Conservation (phyloP, 495 filamentous ascomycete species). For the Glarea lozoyensis region DNA sequence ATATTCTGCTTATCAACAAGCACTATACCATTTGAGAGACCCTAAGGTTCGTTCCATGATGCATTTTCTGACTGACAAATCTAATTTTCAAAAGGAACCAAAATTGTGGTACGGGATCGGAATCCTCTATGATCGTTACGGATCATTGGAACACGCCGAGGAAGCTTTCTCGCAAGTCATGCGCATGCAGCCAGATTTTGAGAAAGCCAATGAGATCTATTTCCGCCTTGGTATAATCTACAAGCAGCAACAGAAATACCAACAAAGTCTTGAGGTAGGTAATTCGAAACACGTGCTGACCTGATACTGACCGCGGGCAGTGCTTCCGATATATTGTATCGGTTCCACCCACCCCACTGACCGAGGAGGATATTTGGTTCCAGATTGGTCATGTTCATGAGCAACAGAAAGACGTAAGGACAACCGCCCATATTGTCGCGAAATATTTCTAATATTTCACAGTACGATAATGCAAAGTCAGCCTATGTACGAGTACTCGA, state of each 20-base stretch:
- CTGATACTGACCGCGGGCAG: constrained; percentile 36
- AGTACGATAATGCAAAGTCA: constrained; percentile 88
- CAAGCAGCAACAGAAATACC: constrained; percentile 95
- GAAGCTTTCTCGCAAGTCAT: constrained; percentile 98
- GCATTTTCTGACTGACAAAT: neutral
- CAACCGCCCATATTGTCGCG: too few relatives aligned
- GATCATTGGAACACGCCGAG: constrained; percentile 94
- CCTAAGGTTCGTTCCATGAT: constrained; percentile 61
- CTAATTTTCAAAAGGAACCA: constrained; percentile 62
- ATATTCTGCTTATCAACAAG: constrained; percentile 96
- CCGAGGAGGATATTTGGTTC: constrained; percentile 99
- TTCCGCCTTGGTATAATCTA: constrained; percentile 98
- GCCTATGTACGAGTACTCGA: constrained; percentile 93
- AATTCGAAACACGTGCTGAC: constrained; percentile 4
- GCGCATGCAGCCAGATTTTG: constrained; percentile 96
- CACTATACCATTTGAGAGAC: constrained; percentile 85
- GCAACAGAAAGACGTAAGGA: constrained; percentile 93
- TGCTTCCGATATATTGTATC: constrained; percentile 98
- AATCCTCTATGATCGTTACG: constrained; percentile 95
- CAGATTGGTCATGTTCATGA: constrained; percentile 99
- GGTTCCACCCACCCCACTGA: constrained; percentile 85
- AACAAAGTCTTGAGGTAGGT: constrained; percentile 79
- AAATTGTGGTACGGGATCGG: constrained; percentile 99
- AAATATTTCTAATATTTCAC: constrained; percentile 25
- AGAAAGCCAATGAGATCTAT: constrained; percentile 99